Base-by-base conservation (phyloP, 768 basidiomycete species). In the Mycena maculata region DNA sequence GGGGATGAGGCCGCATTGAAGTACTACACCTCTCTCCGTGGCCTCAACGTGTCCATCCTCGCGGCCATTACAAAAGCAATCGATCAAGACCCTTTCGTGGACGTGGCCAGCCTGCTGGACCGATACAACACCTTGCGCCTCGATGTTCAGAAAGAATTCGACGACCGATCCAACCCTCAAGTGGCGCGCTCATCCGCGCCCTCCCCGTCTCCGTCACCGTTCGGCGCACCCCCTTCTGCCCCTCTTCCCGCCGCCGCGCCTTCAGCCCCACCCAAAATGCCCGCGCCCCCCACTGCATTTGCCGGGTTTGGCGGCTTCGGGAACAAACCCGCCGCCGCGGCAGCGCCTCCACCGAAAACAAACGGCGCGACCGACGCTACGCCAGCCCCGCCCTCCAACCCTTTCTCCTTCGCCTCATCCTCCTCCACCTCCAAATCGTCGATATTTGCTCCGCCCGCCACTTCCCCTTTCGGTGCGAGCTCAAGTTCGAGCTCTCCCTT, bases 11-110 rank as follows among this genome's bases (percentile, higher is more conserved):
- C 72, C 27, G 82, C 84, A 38, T 70, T 87, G 18, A 86, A 86
- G 57, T 92, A 90, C 74, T 92, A 88, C 78, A 86, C 80, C 42
- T 86, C 88, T 27, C 84, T 94, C n/a, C 88, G 92, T 38, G 92
- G 92, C 16, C 83, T 94, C 44, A 94, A 94, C 72, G 77, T 85
- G 36, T 91, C 90, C 3, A 81, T 93, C 65, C 74, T 91, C 25
- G 79, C 84, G n/a, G 83, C 86, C 16, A 75, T 92, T 59, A 81
- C 85, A 31, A 84, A 85, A 64, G 85, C 87, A 23, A 80, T 92
- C 23, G 86, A 90, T 53, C 79, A 84, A 18, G 92, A 94, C 77
- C 90, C 92, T 2, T 93, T 93, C 74, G 75, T 78, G n/a, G 90
- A 94, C 67, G 74, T 92, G 13, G 78, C 84, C n/a, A 75, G 79